A percentile compares a stretch with the other conserved stretches of the same genome.
Conservation (phyloP, 1,139 yeast species). For the Scheffersomyces insectosa region DNA sequence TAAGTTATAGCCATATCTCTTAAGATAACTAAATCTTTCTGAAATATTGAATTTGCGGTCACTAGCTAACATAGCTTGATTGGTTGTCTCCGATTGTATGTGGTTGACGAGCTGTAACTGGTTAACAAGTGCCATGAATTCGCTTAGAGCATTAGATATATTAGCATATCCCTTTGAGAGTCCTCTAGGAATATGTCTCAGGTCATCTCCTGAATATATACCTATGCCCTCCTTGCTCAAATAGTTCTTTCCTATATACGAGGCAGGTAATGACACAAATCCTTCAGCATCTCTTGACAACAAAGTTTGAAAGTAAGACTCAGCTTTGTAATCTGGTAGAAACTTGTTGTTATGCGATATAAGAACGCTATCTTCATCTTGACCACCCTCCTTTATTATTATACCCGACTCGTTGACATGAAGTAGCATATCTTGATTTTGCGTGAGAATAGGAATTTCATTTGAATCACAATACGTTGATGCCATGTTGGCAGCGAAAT, state of each 20-base stretch:
- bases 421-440: constrained; percentile 18
- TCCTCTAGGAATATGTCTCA: constrained; percentile 25
- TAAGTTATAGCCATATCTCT: constrained; percentile 35
- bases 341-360: constrained; percentile 39
- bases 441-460: constrained; percentile 30
- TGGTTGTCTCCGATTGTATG: constrained; percentile 17
- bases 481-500: constrained; percentile 26
- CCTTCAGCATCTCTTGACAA: constrained; percentile 38
- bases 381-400: background rate
- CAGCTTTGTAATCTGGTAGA: constrained; percentile 37
- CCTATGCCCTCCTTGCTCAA: constrained; percentile 17
- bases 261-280: constrained; percentile 35
- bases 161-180: constrained; percentile 30
- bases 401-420: constrained; percentile 3
- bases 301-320: constrained; percentile 35
- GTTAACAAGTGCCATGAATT: constrained; percentile 31
- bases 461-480: constrained; percentile 24
- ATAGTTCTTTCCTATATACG: constrained; percentile 33
- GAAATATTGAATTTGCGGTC: constrained; percentile 10
- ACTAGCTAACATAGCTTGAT: constrained; percentile 6
- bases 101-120: constrained; percentile 40
- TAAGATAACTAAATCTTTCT: constrained; percentile 25
- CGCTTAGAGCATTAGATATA: constrained; percentile 21
- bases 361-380: constrained; percentile 27
- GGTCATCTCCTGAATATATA: constrained; percentile 6